Conservation (phyloP, 805 yeast genomes). For the Myxozyma sirexii region DNA sequence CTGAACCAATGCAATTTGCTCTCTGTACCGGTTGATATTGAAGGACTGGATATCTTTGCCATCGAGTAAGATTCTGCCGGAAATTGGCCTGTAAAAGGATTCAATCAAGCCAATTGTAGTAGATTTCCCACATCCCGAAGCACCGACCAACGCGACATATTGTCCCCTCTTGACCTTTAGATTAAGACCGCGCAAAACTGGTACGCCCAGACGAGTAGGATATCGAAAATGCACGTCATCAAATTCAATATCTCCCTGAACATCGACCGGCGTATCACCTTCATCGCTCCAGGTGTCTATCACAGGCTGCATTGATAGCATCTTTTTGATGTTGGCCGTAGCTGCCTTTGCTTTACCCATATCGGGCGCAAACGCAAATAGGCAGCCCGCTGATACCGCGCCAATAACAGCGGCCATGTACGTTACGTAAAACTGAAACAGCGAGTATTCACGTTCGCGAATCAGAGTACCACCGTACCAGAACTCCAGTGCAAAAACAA, state of each 20-base stretch:
- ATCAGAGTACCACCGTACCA: slow-evolving; percentile 47
- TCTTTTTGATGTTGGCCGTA: slow-evolving; percentile 40
- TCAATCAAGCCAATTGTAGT: slow-evolving; percentile 59
- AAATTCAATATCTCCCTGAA: slow-evolving; percentile 58
- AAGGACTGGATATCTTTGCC: slow-evolving; percentile 53
- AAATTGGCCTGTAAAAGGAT: slow-evolving; percentile 54
- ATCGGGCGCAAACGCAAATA: slow-evolving; percentile 47
- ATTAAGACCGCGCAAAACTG: slow-evolving; percentile 55
- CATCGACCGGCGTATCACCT: slow-evolving; percentile 40
- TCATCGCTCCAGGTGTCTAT: slow-evolving; percentile 41
- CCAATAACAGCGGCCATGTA: slow-evolving; percentile 45
- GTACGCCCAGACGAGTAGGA: slow-evolving; percentile 57
- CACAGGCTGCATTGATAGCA: slow-evolving; percentile 41
- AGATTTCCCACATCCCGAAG: slow-evolving; percentile 65
- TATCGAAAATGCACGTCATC: slow-evolving; percentile 64
- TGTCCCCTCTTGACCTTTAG: slow-evolving; percentile 53
- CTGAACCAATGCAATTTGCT: slow-evolving; percentile 60
- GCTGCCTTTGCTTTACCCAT: slow-evolving; percentile 47
- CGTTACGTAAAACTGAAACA: slow-evolving; percentile 45
- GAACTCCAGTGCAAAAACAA: slow-evolving; percentile 46
- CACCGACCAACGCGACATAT: slow-evolving; percentile 68
- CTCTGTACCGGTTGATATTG: slow-evolving; percentile 54
- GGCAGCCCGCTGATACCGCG: slow-evolving; percentile 46
- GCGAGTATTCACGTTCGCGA: slow-evolving; percentile 38
- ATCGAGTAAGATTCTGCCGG: slow-evolving; percentile 55